Conservation (phyloP, 306 rosid species). For the Senna siamea region DNA sequence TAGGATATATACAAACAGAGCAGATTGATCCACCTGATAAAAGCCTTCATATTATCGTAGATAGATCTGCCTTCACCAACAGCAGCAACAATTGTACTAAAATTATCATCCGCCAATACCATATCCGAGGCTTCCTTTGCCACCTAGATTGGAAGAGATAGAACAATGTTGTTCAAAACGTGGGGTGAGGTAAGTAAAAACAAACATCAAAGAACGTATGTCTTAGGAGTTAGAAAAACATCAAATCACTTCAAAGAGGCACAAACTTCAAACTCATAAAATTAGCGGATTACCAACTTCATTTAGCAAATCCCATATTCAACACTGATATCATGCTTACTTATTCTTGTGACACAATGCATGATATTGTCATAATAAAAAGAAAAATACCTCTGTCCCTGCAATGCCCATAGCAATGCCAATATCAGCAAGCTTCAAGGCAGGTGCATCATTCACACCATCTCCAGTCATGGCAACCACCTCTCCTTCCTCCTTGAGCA, state of each 20-base stretch:
- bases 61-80: constrained; percentile 97
- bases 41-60: constrained; percentile 95
- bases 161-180: not conserved
- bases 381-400: constrained; percentile 82
- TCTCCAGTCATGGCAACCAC: constrained; percentile 96
- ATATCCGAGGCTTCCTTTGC: constrained; percentile 98
- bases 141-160: constrained; percentile 57
- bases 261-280: not conserved
- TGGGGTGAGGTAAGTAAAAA: not conserved
- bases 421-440: constrained; percentile 93
- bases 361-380: not conserved
- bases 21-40: constrained; percentile 69
- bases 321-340: constrained; percentile 6
- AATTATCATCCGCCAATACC: constrained; percentile 96
- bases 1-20: constrained; percentile 22
- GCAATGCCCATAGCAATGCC: constrained; percentile 98
- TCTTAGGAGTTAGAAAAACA: not conserved
- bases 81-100: constrained; percentile 93
- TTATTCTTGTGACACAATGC: not conserved
- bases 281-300: not conserved
- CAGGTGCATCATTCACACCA: constrained; percentile 98
- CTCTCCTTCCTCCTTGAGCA: constrained; percentile 86
- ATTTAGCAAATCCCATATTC: not conserved
- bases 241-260: not conserved
- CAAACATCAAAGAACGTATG: not conserved